Evolutionary conservation across 176 grass and related monocot genomes (phyloP).

Genomic region (Phyllostachys edulis): DNA sequence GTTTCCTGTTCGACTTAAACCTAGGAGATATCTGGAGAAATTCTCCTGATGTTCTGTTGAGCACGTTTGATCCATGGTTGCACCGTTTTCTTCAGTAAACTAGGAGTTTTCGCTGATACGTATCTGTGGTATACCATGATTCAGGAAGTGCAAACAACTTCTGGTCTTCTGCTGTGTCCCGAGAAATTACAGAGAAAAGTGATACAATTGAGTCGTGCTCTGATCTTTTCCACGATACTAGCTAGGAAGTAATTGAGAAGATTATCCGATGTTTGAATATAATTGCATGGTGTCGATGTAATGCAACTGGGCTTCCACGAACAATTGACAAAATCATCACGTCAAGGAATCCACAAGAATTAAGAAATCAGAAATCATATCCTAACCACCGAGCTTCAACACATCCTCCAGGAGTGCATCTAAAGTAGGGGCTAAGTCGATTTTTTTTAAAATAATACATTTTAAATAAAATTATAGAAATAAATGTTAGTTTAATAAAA

Average conservation of each 20-base stretch:
- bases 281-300: not conserved
- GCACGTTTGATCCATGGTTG: not conserved
- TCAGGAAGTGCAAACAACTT: not conserved
- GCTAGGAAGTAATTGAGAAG: not conserved
- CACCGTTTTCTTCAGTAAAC: not conserved
- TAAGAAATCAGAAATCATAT: not conserved
- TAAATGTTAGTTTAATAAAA: no score
- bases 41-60: not conserved
- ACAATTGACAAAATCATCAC: not conserved
- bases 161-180: not conserved
- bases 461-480: no score
- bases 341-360: not conserved
- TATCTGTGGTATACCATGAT: not conserved
- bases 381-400: not conserved
- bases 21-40: not conserved
- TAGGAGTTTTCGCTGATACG: not conserved
- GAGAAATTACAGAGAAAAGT: not conserved
- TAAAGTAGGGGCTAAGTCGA: no score
- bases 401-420: no score
- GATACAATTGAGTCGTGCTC: not conserved
- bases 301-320: conserved; percentile 26
- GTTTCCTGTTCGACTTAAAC: not conserved
- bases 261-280: not conserved
- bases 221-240: not conserved
- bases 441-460: no score